These are phyloP conservation scores for Stagonosporopsis cucurbitacearum DNA, from an alignment of 2,329 filamentous ascomycete species.

Conservation along the genomic window DNA sequence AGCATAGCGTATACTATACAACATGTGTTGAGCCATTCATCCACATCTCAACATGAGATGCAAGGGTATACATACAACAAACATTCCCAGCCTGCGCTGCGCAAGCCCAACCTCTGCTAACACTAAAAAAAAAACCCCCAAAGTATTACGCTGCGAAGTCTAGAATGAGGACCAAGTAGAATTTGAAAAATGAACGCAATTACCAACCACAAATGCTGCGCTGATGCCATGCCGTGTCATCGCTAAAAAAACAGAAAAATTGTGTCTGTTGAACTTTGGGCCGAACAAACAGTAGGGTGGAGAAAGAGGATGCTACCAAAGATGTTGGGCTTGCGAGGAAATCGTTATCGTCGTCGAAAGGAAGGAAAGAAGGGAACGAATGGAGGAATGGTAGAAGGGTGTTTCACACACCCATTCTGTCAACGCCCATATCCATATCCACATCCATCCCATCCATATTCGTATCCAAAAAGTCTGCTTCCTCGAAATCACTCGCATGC, in stretches of 20 bases:
- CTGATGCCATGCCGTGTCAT: neutral
- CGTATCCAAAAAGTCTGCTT: conserved; percentile 65
- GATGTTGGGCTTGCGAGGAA: no score
- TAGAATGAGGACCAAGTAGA: no score
- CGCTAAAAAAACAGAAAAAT: neutral
- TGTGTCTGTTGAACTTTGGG: no score
- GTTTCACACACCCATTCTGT: neutral
- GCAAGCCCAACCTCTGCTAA: no score
- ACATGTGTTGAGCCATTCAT: neutral
- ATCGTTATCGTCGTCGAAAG: no score
- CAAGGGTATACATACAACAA: neutral
- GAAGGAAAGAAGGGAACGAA: neutral
- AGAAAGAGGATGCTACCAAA: neutral
- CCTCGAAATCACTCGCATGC: conserved; percentile 67
- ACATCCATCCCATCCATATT: neutral
- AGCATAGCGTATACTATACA: neutral
- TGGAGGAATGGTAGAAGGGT: no score
- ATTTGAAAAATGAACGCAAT: no score
- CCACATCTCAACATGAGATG: neutral
- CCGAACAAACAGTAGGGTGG: no score
- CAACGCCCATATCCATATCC: neutral
- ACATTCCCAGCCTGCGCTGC: no score
- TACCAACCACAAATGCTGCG: neutral
- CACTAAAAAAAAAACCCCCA: no score
- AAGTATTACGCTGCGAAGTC: no score